These are phyloP conservation scores for Amauroascus verrucosus DNA, from an alignment of 2,329 filamentous ascomycete genomes.

Conservation along the genomic window DNA sequence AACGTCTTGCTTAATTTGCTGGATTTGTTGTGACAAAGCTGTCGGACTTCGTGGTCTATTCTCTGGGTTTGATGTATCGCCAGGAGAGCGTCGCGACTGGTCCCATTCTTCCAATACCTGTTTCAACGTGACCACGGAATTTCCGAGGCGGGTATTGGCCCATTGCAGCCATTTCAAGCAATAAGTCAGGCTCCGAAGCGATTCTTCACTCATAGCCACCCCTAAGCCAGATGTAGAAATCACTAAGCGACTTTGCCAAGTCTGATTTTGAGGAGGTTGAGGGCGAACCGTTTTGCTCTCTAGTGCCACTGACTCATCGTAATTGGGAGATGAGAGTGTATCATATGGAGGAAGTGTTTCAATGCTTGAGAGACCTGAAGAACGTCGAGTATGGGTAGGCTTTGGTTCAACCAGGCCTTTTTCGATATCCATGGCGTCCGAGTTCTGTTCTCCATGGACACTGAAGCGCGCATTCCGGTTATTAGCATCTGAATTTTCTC, in stretches of 20 bases:
- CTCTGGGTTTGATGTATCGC: conserved; percentile 19
- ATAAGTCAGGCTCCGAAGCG: conserved; percentile 70
- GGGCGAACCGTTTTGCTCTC: conserved; percentile 23
- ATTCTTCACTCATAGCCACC: conserved; percentile 83
- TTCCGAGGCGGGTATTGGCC: conserved; percentile 71
- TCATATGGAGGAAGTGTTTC: conserved; percentile 80
- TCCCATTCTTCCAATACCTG: conserved; percentile 74
- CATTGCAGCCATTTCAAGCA: conserved; percentile 70
- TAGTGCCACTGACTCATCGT: conserved; percentile 49
- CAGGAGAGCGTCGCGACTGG: conserved; percentile 23
- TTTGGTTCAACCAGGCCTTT: conserved; percentile 24
- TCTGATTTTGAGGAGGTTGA: conserved; percentile 25
- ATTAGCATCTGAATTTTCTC: conserved; percentile 22
- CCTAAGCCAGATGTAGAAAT: conserved; percentile 85
- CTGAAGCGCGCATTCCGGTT: conserved; percentile 22
- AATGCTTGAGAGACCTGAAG: conserved; percentile 55
- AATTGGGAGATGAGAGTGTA: conserved; percentile 62
- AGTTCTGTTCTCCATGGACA: conserved; percentile 34
- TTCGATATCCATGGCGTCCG: conserved; percentile 42
- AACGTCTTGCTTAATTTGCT: conserved; percentile 57
- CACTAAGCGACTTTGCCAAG: conserved; percentile 74
- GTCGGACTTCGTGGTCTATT: conserved; percentile 23
- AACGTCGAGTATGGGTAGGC: conserved; percentile 37
- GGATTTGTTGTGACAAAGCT: conserved; percentile 50
- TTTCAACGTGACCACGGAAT: conserved; percentile 63